Conservation (phyloP, 2,329 filamentous ascomycete species). For the Cordyceps pruinosa region DNA sequence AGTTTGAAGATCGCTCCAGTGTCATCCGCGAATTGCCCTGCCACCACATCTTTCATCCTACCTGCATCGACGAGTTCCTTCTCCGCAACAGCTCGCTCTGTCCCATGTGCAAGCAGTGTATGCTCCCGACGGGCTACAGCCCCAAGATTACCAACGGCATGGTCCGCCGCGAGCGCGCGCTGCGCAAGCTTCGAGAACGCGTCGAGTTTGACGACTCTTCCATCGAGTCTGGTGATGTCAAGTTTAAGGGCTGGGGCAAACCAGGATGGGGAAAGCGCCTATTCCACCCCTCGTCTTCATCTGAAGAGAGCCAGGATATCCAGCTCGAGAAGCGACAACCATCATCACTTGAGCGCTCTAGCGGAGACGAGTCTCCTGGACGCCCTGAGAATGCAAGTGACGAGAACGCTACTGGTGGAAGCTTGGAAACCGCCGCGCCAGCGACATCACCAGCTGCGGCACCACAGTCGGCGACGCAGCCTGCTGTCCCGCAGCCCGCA, state of each 20-base stretch:
- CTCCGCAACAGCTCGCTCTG: constrained; percentile 75
- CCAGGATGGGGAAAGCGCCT: constrained; percentile 23
- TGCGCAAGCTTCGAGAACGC: constrained; percentile 53
- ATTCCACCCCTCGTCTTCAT: constrained; percentile 23
- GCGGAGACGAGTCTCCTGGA: neutral
- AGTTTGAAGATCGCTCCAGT: constrained; percentile 62
- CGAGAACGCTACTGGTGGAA: neutral
- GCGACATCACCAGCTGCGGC: neutral
- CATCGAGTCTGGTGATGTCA: constrained; percentile 26
- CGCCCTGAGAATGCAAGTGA: neutral
- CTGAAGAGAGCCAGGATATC: constrained; percentile 12
- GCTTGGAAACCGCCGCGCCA: neutral
- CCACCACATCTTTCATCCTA: constrained; percentile 86
- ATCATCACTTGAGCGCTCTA: neutral
- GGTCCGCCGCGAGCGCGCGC: constrained; percentile 71
- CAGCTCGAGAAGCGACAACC: constrained; percentile 6
- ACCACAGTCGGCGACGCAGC: neutral
- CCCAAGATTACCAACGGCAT: constrained; percentile 75
- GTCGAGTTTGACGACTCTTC: constrained; percentile 36
- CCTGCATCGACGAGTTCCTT: constrained; percentile 84
- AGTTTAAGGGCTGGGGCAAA: constrained; percentile 28
- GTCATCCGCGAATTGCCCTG: constrained; percentile 82
- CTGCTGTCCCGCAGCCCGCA: neutral
- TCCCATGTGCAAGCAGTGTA: constrained; percentile 80
- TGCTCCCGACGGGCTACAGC: constrained; percentile 62